Evolutionary conservation across 345 rosid genomes (phyloP), one percentile per base, ranked within the genome.

Genomic region (Arabidopsis arenosa): DNA sequence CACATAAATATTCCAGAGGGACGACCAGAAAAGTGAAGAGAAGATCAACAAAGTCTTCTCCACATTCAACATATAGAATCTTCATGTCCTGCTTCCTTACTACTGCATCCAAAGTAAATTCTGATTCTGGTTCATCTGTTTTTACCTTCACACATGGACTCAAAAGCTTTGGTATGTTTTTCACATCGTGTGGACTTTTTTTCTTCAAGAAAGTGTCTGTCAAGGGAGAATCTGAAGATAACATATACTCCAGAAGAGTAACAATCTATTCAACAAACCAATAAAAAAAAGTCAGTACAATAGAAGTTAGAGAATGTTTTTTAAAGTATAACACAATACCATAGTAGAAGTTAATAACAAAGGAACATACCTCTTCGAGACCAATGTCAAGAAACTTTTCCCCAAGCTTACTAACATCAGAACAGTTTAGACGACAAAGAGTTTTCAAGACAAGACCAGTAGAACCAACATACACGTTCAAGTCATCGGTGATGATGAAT

Each of bases 401-500:
- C 5, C 9, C 62, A 7, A 77, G 75, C 37, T 56, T 66, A 35
- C 36, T 63, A 56, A 65, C 59, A 60, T 70, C 72, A 54, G 57
- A 21, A 26, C 11, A 43, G 7, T 76, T 53, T 2, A 76, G 56
- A 17, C 21, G 14, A 5, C 21, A 0, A 18, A 18, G 21, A 18
- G 21, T 18, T 18, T 18, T 32, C 37, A 76, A 15, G 66, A 48
- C 58, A 23, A 60, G 55, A 18, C 35, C 56, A 5, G 41, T 72
- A 1, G 70, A 41, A 23, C 28, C 13, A 40, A 58, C 28, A 15
- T 53, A 23, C 7, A 77, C 66, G 0, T 23, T 32, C 57, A 77
- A 59, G n/a, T 63, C 72, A 1, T 71, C 76, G 4, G 76, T 77
- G 28, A 77, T 71, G 39, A 77, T 37, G 43, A 70, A 77, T 7